Conservation (phyloP, 164 flowering plant genomes). For the grape (Vitis vinifera) region ASM3070453v1 NC_081821.1:10243001-10243500, state of each 20-base stretch:
- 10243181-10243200: slow-evolving; percentile 50
- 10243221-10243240: slow-evolving; percentile 77
- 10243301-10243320: too few relatives aligned
- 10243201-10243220: slow-evolving; percentile 95
- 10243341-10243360: too few relatives aligned
- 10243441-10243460: too few relatives aligned
- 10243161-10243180: slow-evolving; percentile 65
- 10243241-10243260: slow-evolving; percentile 51
- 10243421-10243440: background rate
- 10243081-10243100: slow-evolving; percentile 73
- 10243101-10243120: slow-evolving; percentile 60
- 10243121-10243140: slow-evolving; percentile 79
- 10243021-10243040: background rate
- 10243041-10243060: background rate
- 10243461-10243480: too few relatives aligned
- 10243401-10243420: background rate
- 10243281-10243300: too few relatives aligned
- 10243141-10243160: slow-evolving; percentile 69
- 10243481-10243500: too few relatives aligned
- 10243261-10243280: background rate
- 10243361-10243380: too few relatives aligned
- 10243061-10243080: slow-evolving; percentile 6
- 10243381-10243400: too few relatives aligned
- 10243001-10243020: background rate
- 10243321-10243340: too few relatives aligned